Evolutionary conservation across 1,284 basidiomycete genomes (phyloP).

Genomic region (Trichosporon asahii): DNA sequence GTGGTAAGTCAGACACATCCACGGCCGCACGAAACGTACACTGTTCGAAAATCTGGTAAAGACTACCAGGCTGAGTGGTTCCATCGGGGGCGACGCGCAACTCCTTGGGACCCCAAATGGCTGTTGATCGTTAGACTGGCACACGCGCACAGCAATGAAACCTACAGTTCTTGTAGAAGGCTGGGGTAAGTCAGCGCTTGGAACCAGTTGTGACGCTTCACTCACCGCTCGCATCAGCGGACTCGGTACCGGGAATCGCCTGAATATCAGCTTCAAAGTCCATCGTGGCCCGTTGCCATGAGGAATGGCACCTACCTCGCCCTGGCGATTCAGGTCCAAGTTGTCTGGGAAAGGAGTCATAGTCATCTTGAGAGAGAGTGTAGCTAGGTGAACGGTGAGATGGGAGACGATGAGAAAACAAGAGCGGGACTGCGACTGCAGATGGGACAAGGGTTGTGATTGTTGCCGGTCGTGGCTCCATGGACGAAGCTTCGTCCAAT

Average conservation of each 20-base stretch:
- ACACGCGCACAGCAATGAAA: not conserved
- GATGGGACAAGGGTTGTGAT: not conserved
- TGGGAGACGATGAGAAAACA: not conserved
- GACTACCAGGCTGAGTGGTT: conserved; percentile 32
- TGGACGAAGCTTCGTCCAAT: not conserved
- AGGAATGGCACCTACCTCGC: conserved; percentile 32
- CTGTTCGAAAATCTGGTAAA: conserved; percentile 49
- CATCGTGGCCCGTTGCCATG: not conserved
- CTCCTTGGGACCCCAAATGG: conserved; percentile 4
- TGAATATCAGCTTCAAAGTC: conserved; percentile 13
- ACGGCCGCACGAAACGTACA: conserved; percentile 32
- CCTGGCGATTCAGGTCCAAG: conserved; percentile 36
- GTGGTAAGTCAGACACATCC: not conserved
- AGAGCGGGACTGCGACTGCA: not conserved
- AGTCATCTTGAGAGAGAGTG: conserved; percentile 26
- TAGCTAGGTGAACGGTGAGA: not conserved
- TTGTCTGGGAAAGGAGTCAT: conserved; percentile 30
- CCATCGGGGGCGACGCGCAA: conserved; percentile 8
- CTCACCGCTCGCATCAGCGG: conserved; percentile 35
- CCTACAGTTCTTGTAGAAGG: not conserved
- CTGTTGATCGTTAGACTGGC: not conserved
- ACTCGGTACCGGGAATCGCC: conserved; percentile 38
- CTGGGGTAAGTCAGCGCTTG: not conserved
- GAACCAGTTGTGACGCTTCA: not conserved
- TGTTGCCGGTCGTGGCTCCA: not conserved